Conservation (phyloP, 2,329 filamentous ascomycete species). For the Fusarium mangiferae region DNA sequence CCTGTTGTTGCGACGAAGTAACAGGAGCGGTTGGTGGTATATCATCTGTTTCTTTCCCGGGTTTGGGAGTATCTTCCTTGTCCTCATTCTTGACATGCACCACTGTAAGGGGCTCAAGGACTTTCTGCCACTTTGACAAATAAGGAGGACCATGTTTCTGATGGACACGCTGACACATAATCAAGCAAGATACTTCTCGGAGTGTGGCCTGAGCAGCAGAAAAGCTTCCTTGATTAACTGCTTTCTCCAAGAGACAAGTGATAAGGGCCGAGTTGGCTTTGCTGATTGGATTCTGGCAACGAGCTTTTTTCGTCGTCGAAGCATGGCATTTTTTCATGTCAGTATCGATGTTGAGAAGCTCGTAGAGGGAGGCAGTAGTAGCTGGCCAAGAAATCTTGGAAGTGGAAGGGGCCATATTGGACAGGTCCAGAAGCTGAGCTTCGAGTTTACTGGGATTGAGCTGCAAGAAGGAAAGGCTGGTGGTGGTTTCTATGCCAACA, state of each 20-base stretch:
- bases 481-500: slow-evolving; percentile 35
- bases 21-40: neutral
- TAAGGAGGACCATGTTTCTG: neutral
- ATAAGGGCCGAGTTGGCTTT: slow-evolving; percentile 4
- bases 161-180: slow-evolving; percentile 28
- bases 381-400: slow-evolving; percentile 13
- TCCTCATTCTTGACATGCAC: slow-evolving; percentile 17
- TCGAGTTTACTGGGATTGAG: neutral
- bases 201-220: slow-evolving; percentile 25
- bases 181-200: slow-evolving; percentile 15
- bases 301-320: neutral
- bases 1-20: neutral
- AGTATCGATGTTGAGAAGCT: slow-evolving; percentile 19
- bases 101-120: neutral
- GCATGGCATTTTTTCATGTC: slow-evolving; percentile 23
- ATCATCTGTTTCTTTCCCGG: neutral
- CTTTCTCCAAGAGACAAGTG: slow-evolving; percentile 13
- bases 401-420: slow-evolving; percentile 13
- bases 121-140: slow-evolving; percentile 26
- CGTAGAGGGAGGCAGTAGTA: neutral
- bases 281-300: slow-evolving; percentile 9
- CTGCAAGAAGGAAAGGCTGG: neutral
- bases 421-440: neutral
- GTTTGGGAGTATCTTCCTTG: neutral
- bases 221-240: slow-evolving; percentile 16